Evolutionary conservation across 1,139 yeast species (phyloP), one percentile per base, ranked within the genome.

Genomic region (Pichia sp.): DNA sequence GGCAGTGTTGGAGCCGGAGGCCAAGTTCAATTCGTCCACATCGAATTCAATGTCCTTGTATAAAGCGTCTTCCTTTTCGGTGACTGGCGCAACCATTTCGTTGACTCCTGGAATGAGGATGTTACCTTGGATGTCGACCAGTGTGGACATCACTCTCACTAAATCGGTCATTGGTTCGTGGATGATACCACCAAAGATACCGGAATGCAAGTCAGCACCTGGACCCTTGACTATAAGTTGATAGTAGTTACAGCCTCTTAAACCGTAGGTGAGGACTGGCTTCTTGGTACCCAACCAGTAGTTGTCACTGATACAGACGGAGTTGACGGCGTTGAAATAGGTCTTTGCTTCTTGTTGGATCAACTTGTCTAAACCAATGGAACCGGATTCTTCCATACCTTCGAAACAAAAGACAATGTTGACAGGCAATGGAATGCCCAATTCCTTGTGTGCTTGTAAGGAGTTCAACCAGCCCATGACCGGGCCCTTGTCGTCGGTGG

Each of bases 321-420:
- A 91, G 65, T 91, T 96, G 47, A 90, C 96, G 39, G 79, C 84
- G 66, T 84, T 82, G 73, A 93, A 93, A 71, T 89, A 93, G 41
- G 70, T 66, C 43, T 76, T 68, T 48, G 96, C 93, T 71, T 94
- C 98, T 42, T 72, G 68, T 44, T 83, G 83, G 62, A 93, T 85
- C 62, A 93, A 77, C 36, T 73, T 82, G 56, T 93, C 99, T 58
- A 93, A 78, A 27, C 99, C 98, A 46, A 88, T 70, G 28, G 97
- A 89, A 19, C 99, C 99, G 55, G 91, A 83, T 70, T 93, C 99
- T 71, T 93, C 99, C 99, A 93, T 93, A 53, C 99, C 99, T 72
- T 93, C 99, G 62, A 93, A 93, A 69, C 97, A 89, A 64, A 87
- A 85, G 45, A 89, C 79, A 61, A 93, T 72, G 71, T 93, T 93